Evolutionary conservation across 208 protist genomes (phyloP).

Genomic region (Naegleria lovaniensis): DNA sequence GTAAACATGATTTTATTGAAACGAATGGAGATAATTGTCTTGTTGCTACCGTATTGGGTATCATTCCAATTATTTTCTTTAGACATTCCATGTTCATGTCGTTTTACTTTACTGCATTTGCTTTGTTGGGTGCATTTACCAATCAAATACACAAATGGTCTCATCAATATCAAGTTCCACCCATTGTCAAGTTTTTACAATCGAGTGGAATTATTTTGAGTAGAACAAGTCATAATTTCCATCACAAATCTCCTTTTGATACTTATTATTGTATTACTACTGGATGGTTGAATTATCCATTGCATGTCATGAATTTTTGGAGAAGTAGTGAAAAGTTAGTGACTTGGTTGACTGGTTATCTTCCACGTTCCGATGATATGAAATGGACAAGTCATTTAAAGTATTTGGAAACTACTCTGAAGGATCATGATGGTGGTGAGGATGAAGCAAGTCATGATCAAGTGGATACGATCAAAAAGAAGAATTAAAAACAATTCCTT

Average conservation of each 20-base stretch:
- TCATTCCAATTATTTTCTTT: slow-evolving; percentile 48
- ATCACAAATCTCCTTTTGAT: slow-evolving; percentile 80
- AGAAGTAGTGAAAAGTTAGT: slow-evolving; percentile 66
- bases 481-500: no score
- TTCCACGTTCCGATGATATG: slow-evolving; percentile 71
- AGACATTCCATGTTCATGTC: slow-evolving; percentile 58
- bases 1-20: slow-evolving; percentile 83
- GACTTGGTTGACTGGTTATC: slow-evolving; percentile 61
- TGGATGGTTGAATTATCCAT: slow-evolving; percentile 78
- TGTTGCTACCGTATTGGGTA: slow-evolving; percentile 63
- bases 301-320: slow-evolving; percentile 78
- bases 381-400: slow-evolving; percentile 15
- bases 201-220: slow-evolving; percentile 65
- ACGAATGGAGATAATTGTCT: slow-evolving; percentile 86
- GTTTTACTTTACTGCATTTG: slow-evolving; percentile 44
- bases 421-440: neutral
- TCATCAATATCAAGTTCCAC: slow-evolving; percentile 63
- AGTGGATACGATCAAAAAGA: neutral
- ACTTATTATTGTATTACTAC: slow-evolving; percentile 88
- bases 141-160: slow-evolving; percentile 88
- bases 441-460: neutral
- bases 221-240: slow-evolving; percentile 67
- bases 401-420: neutral
- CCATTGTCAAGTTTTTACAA: slow-evolving; percentile 60
- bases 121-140: slow-evolving; percentile 68